phyloP scores from a whole-genome alignment of 78 protist species.

The Pelomyxa schiedti region DNA sequence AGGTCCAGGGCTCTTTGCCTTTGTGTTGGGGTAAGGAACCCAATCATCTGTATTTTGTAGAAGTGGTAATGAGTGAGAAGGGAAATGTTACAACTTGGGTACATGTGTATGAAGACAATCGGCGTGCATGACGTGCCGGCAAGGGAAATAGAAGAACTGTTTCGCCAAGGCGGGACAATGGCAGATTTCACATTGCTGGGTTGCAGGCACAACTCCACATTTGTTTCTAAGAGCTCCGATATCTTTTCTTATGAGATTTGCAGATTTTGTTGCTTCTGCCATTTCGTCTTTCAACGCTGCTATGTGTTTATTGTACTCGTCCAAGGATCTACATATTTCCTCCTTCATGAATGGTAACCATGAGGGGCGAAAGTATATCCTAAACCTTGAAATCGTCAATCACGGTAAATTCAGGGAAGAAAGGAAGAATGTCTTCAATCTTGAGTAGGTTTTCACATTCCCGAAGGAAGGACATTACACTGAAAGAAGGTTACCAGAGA shows the following conservation, averaged over 20 bases:
- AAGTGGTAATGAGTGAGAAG: too few relatives aligned
- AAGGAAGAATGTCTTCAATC: conserved; percentile 89
- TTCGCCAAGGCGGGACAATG: conserved; percentile 35
- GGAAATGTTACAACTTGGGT: too few relatives aligned
- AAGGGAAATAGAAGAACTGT: conserved; percentile 74
- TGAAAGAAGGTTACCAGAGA: too few relatives aligned
- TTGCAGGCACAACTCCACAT: conserved; percentile 48
- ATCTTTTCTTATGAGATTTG: conserved; percentile 70
- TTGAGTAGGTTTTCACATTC: conserved; percentile 50
- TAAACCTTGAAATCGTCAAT: conserved; percentile 88
- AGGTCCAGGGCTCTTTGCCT: too few relatives aligned
- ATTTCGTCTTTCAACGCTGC: conserved; percentile 66
- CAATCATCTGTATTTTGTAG: too few relatives aligned
- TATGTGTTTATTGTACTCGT: conserved; percentile 72
- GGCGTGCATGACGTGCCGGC: conserved; percentile 78
- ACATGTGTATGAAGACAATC: too few relatives aligned
- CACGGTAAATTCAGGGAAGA: conserved; percentile 80
- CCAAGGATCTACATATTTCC: conserved; percentile 70
- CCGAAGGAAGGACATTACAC: conserved; percentile 62
- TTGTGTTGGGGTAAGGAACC: too few relatives aligned
- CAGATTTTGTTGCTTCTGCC: conserved; percentile 73
- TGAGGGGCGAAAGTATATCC: too few relatives aligned
- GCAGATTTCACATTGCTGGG: conserved; percentile 69
- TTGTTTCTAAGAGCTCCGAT: conserved; percentile 63
- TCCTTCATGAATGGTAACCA: too few relatives aligned